Conservation (phyloP, 345 rosid genomes). For the Populus tremula region DNA sequence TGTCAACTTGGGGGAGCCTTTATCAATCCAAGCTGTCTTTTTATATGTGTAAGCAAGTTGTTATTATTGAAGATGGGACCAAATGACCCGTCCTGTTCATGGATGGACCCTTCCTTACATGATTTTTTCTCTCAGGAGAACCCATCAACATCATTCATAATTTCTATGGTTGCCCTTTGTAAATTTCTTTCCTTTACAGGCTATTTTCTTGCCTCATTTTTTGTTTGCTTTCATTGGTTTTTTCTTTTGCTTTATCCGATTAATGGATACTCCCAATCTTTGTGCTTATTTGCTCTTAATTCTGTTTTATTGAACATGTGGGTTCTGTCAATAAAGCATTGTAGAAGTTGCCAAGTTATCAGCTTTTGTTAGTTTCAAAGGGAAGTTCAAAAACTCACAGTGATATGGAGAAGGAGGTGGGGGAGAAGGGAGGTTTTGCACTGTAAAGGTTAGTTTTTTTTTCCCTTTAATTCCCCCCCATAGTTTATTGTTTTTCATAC, state of each 20-base stretch:
- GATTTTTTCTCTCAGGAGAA: slow-evolving; percentile 40
- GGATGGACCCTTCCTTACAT: slow-evolving; percentile 21
- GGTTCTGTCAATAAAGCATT: neutral
- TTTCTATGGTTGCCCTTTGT: slow-evolving; percentile 47
- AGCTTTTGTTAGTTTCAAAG: neutral
- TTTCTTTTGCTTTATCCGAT: slow-evolving; percentile 17
- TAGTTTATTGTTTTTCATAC: neutral
- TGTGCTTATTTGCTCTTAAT: slow-evolving; percentile 29
- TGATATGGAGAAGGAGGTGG: slow-evolving; percentile 13
- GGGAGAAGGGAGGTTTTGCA: slow-evolving; percentile 12
- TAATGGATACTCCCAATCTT: slow-evolving; percentile 30
- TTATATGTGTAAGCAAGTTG: slow-evolving; percentile 30
- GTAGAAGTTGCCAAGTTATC: neutral
- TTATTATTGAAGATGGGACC: slow-evolving; percentile 44
- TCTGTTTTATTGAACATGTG: slow-evolving; percentile 10
- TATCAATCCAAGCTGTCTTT: slow-evolving; percentile 42
- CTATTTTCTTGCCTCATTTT: neutral
- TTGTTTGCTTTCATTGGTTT: slow-evolving; percentile 7
- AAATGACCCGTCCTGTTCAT: slow-evolving; percentile 32
- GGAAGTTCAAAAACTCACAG: neutral
- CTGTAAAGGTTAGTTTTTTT: slow-evolving; percentile 22
- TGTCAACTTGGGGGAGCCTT: slow-evolving; percentile 37
- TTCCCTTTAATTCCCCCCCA: neutral
- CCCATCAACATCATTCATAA: slow-evolving; percentile 56
- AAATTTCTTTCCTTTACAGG: slow-evolving; percentile 13